Conservation (phyloP, 164 flowering plant species). For the Chloranthus sessilifolius region DNA sequence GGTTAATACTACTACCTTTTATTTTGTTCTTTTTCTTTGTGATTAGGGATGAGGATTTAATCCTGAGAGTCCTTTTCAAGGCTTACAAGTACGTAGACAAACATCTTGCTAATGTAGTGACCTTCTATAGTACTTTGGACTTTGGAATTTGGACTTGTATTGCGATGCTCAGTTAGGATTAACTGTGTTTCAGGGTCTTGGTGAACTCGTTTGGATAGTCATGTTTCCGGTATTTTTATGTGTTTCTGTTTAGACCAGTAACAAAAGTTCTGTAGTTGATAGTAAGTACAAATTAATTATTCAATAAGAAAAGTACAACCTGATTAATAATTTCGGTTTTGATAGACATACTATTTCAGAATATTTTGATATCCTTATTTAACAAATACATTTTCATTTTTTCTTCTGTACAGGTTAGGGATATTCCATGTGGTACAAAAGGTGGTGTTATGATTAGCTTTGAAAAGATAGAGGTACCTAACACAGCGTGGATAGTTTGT, state of each 20-base stretch:
- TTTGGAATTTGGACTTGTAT: background rate
- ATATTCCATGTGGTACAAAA: slow-evolving; percentile 98
- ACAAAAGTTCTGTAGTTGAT: background rate
- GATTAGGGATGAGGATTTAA: background rate
- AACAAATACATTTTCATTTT: background rate
- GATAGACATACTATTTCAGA: background rate
- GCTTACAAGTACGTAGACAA: background rate
- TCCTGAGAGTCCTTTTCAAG: background rate
- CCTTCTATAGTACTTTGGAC: background rate
- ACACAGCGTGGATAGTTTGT: too few relatives aligned
- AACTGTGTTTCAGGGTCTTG: too few relatives aligned
- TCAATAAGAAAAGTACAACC: background rate
- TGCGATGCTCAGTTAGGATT: background rate
- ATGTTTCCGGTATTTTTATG: background rate
- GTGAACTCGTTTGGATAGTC: background rate
- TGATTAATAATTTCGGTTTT: too few relatives aligned
- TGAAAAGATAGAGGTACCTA: slow-evolving; percentile 80
- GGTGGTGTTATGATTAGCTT: slow-evolving; percentile 98
- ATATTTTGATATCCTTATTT: background rate
- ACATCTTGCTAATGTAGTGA: background rate
- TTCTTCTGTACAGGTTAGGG: slow-evolving; percentile 53
- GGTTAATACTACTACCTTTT: slow-evolving; percentile 28
- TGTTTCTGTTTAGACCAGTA: background rate
- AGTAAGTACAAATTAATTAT: background rate
- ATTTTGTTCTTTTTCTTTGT: background rate